A percentile compares a stretch with the other conserved stretches of the same genome.
These are phyloP conservation scores for Akanthomyces uredinophilus DNA, from an alignment of 2,329 filamentous ascomycete genomes.

Conservation along the genomic window DNA sequence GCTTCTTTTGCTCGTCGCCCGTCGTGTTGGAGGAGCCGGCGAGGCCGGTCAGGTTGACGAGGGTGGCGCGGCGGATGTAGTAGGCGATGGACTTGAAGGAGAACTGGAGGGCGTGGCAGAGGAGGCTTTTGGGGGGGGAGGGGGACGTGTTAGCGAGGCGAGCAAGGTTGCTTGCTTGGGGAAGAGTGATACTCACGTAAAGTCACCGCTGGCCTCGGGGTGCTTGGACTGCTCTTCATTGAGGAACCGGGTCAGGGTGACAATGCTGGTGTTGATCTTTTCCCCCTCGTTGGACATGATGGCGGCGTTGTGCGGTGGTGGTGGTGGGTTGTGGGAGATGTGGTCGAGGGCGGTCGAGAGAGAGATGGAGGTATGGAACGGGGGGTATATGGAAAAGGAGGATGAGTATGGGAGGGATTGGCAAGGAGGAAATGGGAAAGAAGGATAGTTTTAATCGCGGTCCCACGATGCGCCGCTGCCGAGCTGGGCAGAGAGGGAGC, in stretches of 20 bases:
- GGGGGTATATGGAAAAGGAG: constrained; percentile 13
- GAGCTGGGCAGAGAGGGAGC: background rate
- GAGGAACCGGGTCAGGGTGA: constrained; percentile 91
- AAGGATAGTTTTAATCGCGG: constrained; percentile 12
- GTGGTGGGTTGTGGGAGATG: constrained; percentile 14
- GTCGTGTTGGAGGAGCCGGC: constrained; percentile 93
- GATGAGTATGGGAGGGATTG: background rate
- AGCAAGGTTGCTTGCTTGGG: background rate
- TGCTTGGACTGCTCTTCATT: constrained; percentile 94
- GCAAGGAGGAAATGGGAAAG: constrained; percentile 5
- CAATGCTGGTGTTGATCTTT: constrained; percentile 91
- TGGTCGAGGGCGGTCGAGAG: constrained; percentile 14
- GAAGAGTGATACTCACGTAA: constrained; percentile 63
- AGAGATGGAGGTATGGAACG: constrained; percentile 14
- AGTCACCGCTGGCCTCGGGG: constrained; percentile 93
- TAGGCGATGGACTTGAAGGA: constrained; percentile 99
- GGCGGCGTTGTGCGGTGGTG: constrained; percentile 19
- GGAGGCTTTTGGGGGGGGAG: too few relatives aligned
- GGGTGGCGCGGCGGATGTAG: constrained; percentile 92
- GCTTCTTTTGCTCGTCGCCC: constrained; percentile 98
- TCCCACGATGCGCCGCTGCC: constrained; percentile 9
- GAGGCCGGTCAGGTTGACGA: constrained; percentile 93
- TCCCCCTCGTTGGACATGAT: constrained; percentile 51
- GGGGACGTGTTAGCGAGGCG: background rate
- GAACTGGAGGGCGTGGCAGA: constrained; percentile 97